Base-by-base conservation (phyloP, 2,329 filamentous ascomycete genomes). In the Colletotrichum sansevieriae region DNA sequence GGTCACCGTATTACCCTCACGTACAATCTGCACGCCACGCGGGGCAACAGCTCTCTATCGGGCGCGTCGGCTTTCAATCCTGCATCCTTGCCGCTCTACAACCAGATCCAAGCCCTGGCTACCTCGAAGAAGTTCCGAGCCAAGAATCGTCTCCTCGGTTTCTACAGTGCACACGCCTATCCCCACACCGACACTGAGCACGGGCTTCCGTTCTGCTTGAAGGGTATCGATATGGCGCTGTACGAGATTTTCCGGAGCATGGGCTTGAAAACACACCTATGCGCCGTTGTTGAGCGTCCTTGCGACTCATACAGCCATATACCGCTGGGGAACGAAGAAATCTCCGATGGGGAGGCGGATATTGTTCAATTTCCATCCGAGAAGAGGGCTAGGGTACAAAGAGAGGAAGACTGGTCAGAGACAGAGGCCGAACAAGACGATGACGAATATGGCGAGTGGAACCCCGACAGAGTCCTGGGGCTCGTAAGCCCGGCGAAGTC, bases 1-100 rank as follows among this genome's bases (percentile, higher is more conserved):
- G 87, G 87, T 0, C 80, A 90, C 65, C 83, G 86, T 0, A 70
- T 90, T 15, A 90, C 85, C 0, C 74, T 91, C 22, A 90, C 87
- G 0, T 90, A 90, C 76, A 90, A 90, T 65, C 77, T 91, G 1
- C 88, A 82, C 70, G 75, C 80, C 11, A 76, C 77, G 2, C 74
- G 77, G 22, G 15, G 22, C 0, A 35, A 3, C 12, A 37, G 18
- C 2, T 3, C 13, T 3, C 55, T 29, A 0, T 22, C 39, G 0
- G 0, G 39, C 0, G 13, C 29, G 0, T 58, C 55, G 6, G 22
- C 20, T 18, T 33, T 58, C 15, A 41, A 3, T 3, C 55, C 55
- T 15, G 11, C 4, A 9, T 35, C 25, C 8, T 22, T 58, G 55
- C 22, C 55, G 1, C 55, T 58, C 0, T 58, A 35, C 22, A 3